Evolutionary conservation across 2,329 filamentous ascomycete genomes (phyloP).

Genomic region (Monilinia polystroma): DNA sequence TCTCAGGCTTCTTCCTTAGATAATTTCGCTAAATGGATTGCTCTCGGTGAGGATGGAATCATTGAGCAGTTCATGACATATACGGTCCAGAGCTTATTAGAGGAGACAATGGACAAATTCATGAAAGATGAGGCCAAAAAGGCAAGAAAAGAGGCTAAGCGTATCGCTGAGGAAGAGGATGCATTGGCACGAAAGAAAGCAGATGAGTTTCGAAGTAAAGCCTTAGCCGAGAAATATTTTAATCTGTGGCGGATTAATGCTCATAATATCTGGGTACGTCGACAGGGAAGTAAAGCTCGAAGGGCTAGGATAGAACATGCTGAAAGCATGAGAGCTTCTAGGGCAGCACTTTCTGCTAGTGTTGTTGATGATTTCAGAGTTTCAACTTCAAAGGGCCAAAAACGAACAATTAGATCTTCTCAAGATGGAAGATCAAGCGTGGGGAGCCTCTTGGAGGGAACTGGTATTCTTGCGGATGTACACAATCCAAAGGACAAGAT

Average conservation of each 20-base stretch:
- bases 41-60: slow-evolving; percentile 37
- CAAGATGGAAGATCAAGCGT: slow-evolving; percentile 30
- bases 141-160: slow-evolving; percentile 24
- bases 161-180: slow-evolving; percentile 29
- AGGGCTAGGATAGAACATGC: slow-evolving; percentile 36
- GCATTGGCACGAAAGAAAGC: slow-evolving; percentile 32
- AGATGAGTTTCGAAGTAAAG: slow-evolving; percentile 34
- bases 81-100: slow-evolving; percentile 32
- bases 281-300: slow-evolving; percentile 37
- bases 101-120: slow-evolving; percentile 27
- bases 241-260: slow-evolving; percentile 36
- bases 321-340: slow-evolving; percentile 34
- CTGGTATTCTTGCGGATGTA: slow-evolving; percentile 34
- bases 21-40: slow-evolving; percentile 35
- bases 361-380: slow-evolving; percentile 40
- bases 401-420: background rate
- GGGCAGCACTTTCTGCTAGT: slow-evolving; percentile 32
- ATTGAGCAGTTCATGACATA: slow-evolving; percentile 39
- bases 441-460: slow-evolving; percentile 35
- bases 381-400: slow-evolving; percentile 28
- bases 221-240: slow-evolving; percentile 38
- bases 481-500: slow-evolving; percentile 30
- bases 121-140: slow-evolving; percentile 25
- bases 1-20: slow-evolving; percentile 12
- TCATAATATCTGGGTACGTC: slow-evolving; percentile 31